These are phyloP conservation scores for Alternaria infectoria DNA, from an alignment of 2,329 filamentous ascomycete genomes.

Conservation along the genomic window DNA sequence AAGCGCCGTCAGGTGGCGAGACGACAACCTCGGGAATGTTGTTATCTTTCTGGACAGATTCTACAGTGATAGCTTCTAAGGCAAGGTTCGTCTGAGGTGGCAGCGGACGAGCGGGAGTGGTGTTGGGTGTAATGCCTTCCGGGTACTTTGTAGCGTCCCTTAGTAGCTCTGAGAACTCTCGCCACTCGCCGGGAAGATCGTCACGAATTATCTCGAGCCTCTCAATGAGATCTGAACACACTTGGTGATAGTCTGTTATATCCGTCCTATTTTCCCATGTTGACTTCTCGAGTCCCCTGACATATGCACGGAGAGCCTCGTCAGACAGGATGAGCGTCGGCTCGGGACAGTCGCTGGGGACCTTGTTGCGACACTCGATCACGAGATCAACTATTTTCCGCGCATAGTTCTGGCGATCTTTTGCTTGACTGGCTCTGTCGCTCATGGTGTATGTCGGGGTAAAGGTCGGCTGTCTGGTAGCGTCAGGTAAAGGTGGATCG, in stretches of 20 bases:
- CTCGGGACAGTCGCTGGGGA: background rate
- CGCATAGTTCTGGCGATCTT: background rate
- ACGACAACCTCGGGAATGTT: background rate
- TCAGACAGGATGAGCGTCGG: background rate
- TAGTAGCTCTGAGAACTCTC: background rate
- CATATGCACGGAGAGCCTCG: background rate
- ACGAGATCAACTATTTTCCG: background rate
- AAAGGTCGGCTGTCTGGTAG: background rate
- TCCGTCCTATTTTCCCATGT: background rate
- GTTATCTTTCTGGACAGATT: background rate
- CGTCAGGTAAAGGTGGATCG: background rate
- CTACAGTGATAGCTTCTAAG: background rate
- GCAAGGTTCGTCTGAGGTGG: background rate
- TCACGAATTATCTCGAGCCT: background rate
- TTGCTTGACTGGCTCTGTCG: background rate
- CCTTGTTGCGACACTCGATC: background rate
- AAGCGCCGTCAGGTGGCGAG: background rate
- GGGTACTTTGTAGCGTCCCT: background rate
- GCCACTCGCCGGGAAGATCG: background rate
- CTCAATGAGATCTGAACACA: background rate
- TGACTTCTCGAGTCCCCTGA: background rate
- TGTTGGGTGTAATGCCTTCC: background rate
- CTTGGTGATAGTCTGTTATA: background rate
- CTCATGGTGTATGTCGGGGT: background rate
- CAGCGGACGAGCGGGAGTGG: background rate